Evolutionary conservation across 1,139 yeast genomes (phyloP), one percentile per base, ranked within the genome.

Genomic region (Yamadazyma oceani): DNA sequence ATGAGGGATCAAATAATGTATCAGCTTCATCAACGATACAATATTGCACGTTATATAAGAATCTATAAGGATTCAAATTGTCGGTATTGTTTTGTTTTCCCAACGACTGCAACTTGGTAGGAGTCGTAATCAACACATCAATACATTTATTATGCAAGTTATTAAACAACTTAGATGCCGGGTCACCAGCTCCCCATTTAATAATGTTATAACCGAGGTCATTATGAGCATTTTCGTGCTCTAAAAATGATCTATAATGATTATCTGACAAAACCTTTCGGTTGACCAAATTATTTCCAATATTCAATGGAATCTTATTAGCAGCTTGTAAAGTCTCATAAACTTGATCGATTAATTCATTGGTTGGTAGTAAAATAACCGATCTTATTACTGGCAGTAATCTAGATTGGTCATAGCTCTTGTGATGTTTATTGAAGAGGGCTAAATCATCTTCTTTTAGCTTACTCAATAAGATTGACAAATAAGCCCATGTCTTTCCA

Each of bases 1-100:
- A 90, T 0, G 95, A 84, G 38, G 79, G 76, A 54, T 90, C 96
- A 80, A 92, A 75, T 38, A 92, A 66, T 0, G 97, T 86, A 59
- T 92, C 98, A 0, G 98, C 97, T 59, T 92, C 98, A 58, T 92
- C 98, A n/a, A 85, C 75, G 3, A 86, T 90, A 39, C 86, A 69
- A 50, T 75, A 83, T 21, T 75, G 71, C 0, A 80, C 75, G 26
- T 64, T 63, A 5, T 65, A 60, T 37, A 80, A 62, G 9, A 67
- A 55, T 27, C 69, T 62, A 48, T 70, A 78, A 0, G 85, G 82
- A 32, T 68, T 64, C 11, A 71, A 53, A 49, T 68, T 68, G 24
- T 64, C 61, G 30, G 77, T 66, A 35, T 69, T 67, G 30, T 66
- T 67, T 31, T 67, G 65, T 36, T 80, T 60, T 3, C 75, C 68